Conservation (phyloP, 345 rosid genomes). For the Pseudoturritis turrita region DNA sequence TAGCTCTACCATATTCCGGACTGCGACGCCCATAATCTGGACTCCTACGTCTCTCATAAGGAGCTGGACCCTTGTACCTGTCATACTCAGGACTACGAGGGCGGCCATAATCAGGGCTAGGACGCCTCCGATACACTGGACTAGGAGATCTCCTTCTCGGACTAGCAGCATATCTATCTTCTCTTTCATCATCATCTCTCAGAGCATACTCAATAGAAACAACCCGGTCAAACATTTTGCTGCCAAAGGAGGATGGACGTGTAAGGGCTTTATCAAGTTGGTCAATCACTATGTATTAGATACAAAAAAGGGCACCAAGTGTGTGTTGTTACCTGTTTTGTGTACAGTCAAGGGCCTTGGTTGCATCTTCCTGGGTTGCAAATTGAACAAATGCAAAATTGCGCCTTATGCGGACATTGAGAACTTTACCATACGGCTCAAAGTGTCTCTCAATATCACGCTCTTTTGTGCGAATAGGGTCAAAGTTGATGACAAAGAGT, state of each 20-base stretch:
- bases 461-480: slow-evolving; percentile 65
- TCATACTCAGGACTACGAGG: slow-evolving; percentile 71
- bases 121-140: slow-evolving; percentile 56
- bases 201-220: slow-evolving; percentile 89
- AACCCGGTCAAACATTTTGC: slow-evolving; percentile 74
- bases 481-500: slow-evolving; percentile 80
- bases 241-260: slow-evolving; percentile 26
- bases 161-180: slow-evolving; percentile 49
- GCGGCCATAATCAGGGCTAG: slow-evolving; percentile 83
- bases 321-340: slow-evolving; percentile 49
- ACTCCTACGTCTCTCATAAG: slow-evolving; percentile 57
- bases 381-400: slow-evolving; percentile 87
- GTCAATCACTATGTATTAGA: background rate
- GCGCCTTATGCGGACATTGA: slow-evolving; percentile 61
- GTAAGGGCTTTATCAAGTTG: background rate
- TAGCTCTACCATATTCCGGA: slow-evolving; percentile 74
- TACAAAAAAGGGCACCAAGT: background rate
- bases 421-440: slow-evolving; percentile 73
- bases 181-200: slow-evolving; percentile 73
- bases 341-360: slow-evolving; percentile 69
- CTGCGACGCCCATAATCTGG: slow-evolving; percentile 74
- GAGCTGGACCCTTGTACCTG: slow-evolving; percentile 55
- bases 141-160: slow-evolving; percentile 81
- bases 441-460: slow-evolving; percentile 74
- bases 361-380: slow-evolving; percentile 78